Conservation (phyloP, 1,284 basidiomycete genomes). For the Sporisorium reilianum region DNA sequence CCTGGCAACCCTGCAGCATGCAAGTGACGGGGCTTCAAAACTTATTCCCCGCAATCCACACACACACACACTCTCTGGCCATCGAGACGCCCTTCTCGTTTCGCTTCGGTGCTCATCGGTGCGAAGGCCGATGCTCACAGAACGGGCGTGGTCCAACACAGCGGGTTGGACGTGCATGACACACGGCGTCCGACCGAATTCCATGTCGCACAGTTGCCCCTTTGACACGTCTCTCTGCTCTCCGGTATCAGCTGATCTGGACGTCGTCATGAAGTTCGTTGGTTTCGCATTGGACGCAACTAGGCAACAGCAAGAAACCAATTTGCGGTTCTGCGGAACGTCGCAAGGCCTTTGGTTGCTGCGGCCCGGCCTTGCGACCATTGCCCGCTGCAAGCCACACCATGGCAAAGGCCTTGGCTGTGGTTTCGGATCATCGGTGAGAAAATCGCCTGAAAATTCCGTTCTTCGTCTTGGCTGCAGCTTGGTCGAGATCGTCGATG, state of each 20-base stretch:
- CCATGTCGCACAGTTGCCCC: too few relatives aligned
- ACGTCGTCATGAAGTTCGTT: background rate
- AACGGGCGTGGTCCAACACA: too few relatives aligned
- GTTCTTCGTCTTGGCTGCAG: background rate
- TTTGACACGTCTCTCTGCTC: too few relatives aligned
- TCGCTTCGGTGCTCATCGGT: too few relatives aligned
- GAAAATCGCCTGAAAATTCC: background rate
- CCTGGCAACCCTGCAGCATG: background rate
- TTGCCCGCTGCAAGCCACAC: slow-evolving; percentile 11
- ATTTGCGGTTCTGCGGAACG: slow-evolving; percentile 27
- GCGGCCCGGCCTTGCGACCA: slow-evolving; percentile 1
- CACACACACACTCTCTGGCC: too few relatives aligned
- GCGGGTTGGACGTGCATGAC: too few relatives aligned
- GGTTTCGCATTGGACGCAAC: background rate
- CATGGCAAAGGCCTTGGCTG: too few relatives aligned
- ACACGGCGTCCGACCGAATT: too few relatives aligned
- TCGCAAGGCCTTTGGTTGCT: slow-evolving; percentile 1
- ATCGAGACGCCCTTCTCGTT: too few relatives aligned
- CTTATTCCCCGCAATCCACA: slow-evolving; percentile 10
- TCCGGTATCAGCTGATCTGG: background rate
- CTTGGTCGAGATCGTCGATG: too few relatives aligned
- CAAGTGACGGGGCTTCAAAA: background rate
- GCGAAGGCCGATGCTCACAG: too few relatives aligned
- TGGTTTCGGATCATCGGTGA: too few relatives aligned
- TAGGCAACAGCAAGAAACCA: background rate